A percentile compares a stretch with the other conserved stretches of the same genome.
Evolutionary conservation across 805 yeast genomes (phyloP).

Genomic region (Blastobotrys mokoenaii): DNA sequence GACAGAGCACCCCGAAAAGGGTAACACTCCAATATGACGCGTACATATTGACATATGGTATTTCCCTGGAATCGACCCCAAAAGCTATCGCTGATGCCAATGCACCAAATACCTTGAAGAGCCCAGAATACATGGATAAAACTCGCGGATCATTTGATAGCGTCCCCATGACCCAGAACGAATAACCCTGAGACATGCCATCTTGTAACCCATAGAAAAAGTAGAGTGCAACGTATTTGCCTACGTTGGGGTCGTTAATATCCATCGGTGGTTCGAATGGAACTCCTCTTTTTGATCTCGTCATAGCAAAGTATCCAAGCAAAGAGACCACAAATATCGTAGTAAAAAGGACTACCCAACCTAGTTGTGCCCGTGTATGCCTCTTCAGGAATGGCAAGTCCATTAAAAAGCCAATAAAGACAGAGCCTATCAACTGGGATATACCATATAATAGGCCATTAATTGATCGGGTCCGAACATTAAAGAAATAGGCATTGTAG

Average conservation of each 20-base stretch:
- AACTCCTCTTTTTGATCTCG: constrained; percentile 12
- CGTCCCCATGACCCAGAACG: constrained; percentile 38
- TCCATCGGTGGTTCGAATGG: constrained; percentile 11
- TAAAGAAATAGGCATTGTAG: constrained; percentile 45
- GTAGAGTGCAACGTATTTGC: constrained; percentile 41
- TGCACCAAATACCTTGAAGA: constrained; percentile 39
- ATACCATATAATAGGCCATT: constrained; percentile 55
- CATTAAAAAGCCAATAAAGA: constrained; percentile 34
- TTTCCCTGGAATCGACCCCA: constrained; percentile 21
- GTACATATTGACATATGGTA: constrained; percentile 9
- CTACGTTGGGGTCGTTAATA: constrained; percentile 6
- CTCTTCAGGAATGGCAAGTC: constrained; percentile 37
- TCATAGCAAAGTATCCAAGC: constrained; percentile 14
- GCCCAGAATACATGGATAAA: constrained; percentile 31
- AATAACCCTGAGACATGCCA: constrained; percentile 37
- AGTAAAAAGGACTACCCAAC: constrained; percentile 34
- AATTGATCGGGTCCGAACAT: constrained; percentile 49
- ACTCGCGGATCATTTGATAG: constrained; percentile 33
- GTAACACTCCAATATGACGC: constrained; percentile 10
- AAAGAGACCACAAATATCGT: constrained; percentile 36
- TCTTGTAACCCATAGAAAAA: constrained; percentile 39
- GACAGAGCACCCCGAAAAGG: constrained; percentile 5
- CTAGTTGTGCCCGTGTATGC: constrained; percentile 37
- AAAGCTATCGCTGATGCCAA: constrained; percentile 40
- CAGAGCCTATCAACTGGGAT: constrained; percentile 49